phyloP scores from a whole-genome alignment of 257 asterid genomes.

The Solanum arcanum region DNA sequence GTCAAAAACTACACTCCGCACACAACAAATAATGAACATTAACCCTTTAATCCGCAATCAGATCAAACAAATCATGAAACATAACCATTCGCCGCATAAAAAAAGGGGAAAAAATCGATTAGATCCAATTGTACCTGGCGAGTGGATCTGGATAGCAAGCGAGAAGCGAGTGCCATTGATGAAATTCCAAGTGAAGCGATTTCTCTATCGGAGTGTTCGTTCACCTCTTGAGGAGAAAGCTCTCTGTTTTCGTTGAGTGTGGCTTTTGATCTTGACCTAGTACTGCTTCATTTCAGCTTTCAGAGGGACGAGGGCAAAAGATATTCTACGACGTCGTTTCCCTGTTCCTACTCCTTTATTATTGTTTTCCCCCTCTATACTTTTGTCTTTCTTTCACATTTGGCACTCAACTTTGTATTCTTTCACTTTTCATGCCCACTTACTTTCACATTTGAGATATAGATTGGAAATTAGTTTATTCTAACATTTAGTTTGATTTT shows the following conservation, averaged over 20 bases:
- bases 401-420: neutral
- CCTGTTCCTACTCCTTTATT: neutral
- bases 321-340: neutral
- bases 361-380: neutral
- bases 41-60: neutral
- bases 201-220: neutral
- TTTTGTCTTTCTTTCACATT: neutral
- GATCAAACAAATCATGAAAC: neutral
- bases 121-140: slow-evolving; percentile 40
- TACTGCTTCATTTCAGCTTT: neutral
- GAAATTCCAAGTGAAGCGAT: neutral
- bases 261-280: neutral
- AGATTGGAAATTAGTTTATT: no score
- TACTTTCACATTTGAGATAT: no score
- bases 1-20: neutral
- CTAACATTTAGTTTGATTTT: no score
- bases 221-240: neutral
- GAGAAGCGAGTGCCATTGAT: slow-evolving; percentile 56
- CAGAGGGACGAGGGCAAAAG: neutral
- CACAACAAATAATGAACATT: neutral
- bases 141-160: slow-evolving; percentile 58
- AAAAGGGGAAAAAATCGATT: neutral
- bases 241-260: neutral
- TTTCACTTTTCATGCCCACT: neutral
- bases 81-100: neutral